Evolutionary conservation across 305 asterid species (phyloP), one percentile per base, ranked within the genome.

Genomic region (Fraxinus angustifolia): DNA sequence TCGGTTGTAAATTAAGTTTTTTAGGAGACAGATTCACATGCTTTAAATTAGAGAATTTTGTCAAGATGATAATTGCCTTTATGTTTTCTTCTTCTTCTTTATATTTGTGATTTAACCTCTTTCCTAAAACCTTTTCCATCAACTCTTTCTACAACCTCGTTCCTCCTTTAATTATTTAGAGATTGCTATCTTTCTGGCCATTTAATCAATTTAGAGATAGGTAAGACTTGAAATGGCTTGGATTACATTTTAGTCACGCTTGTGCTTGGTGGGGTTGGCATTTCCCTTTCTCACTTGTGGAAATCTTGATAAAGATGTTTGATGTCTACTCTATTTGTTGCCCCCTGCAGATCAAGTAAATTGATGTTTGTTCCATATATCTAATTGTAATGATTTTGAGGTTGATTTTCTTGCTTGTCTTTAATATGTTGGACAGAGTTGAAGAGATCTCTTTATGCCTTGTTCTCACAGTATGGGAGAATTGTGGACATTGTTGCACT

Each of bases 391-490:
- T 81, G 76, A 81, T 78, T 83, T 35, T 80, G 79, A 53, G 50
- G 56, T 67, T 87, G 83, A 77, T 80, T 82, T 75, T 65, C 67
- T 81, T 86, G 72, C 70, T 45, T 86, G 81, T 85, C 80, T 87
- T 80, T 74, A 80, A 87, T 83, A 82, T 45, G 80, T 73, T 88
- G 90, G 82, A 82, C 97, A 96, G 98, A 96, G 96, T 89, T 96
- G 95, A 96, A 96, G 98, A 96, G 97, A 89, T 96, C 98, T 79
- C 97, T 96, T 80, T 96, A 96, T 85, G 96, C 97, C 84, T 89
- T 94, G 91, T 96, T 96, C 90, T 94, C 98, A 36, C 99, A 94
- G 90, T 96, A 94, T 86, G 99, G 99, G 86, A 94, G 97, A 87
- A 92, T 96, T 83, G 77, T 93, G 90, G 99, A 96, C 83, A 87